Percentiles rank a stretch among this genome's conserved stretches.
Evolutionary conservation across 305 asterid species (phyloP).

Genomic region (Petunia hybrid): DNA sequence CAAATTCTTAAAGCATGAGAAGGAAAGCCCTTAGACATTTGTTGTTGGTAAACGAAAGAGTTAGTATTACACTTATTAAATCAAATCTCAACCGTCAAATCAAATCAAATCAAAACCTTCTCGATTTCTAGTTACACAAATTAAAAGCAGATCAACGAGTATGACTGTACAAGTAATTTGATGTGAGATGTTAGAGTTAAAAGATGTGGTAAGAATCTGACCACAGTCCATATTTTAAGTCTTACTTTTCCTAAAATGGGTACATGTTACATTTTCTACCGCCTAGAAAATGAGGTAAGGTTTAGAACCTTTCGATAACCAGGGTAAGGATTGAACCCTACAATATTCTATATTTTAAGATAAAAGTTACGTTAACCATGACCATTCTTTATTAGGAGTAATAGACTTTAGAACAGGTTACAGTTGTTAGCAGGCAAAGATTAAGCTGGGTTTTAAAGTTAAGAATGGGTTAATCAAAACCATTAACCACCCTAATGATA

Average conservation of each 20-base stretch:
- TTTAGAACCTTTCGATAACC: too few species aligned
- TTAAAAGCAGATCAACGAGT: neutral
- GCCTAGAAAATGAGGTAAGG: neutral
- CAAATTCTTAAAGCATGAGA: neutral
- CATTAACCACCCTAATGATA: neutral
- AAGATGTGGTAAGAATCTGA: neutral
- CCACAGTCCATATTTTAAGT: neutral
- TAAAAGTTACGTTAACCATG: too few species aligned
- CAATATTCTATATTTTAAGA: too few species aligned
- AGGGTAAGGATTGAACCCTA: too few species aligned
- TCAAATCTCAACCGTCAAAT: neutral
- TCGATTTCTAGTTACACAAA: neutral
- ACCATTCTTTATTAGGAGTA: too few species aligned
- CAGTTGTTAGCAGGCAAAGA: too few species aligned
- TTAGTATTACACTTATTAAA: neutral
- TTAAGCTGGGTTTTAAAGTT: neutral
- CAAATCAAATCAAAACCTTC: neutral
- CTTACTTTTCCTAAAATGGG: neutral
- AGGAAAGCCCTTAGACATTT: too few species aligned
- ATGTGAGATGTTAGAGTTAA: neutral
- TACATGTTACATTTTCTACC: too few species aligned
- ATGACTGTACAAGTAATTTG: neutral
- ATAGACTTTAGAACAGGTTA: too few species aligned
- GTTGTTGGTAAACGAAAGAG: neutral
- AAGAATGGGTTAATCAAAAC: neutral